Percentiles rank a stretch among this genome's conserved stretches.
These are phyloP conservation scores for Xylaria longipes DNA, from an alignment of 495 filamentous ascomycete genomes.

Conservation along the genomic window DNA sequence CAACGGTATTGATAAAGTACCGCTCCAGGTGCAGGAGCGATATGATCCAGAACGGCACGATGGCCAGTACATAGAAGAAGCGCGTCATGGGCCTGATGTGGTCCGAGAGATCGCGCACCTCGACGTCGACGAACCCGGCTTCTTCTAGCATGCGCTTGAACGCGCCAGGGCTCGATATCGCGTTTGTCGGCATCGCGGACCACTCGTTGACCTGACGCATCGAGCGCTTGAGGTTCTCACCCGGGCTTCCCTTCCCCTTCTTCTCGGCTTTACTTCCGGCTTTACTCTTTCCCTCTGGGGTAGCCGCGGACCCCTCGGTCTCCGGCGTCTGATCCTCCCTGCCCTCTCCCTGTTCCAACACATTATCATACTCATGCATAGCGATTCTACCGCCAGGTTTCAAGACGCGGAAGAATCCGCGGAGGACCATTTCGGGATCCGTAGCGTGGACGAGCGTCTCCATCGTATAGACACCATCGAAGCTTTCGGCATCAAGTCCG, in stretches of 20 bases:
- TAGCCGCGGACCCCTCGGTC: background rate
- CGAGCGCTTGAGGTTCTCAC: background rate
- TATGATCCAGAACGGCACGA: conserved; percentile 22
- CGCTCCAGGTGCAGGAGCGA: conserved; percentile 16
- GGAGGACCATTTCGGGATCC: conserved; percentile 6
- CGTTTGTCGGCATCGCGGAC: conserved; percentile 24
- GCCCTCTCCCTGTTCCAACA: background rate
- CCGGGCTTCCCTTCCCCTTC: background rate
- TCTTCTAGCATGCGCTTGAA: conserved; percentile 33
- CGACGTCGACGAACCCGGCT: conserved; percentile 40
- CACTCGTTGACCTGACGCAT: conserved; percentile 18
- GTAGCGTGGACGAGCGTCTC: conserved; percentile 27
- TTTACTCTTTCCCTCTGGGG: background rate
- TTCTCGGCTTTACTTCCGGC: background rate
- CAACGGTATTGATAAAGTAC: conserved; percentile 42
- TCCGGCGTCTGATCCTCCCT: background rate
- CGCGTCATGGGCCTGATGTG: conserved; percentile 26
- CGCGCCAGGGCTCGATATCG: conserved; percentile 19
- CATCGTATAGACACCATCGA: conserved; percentile 23
- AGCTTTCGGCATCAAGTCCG: background rate
- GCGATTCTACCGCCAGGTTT: conserved; percentile 18
- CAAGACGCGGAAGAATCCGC: conserved; percentile 15
- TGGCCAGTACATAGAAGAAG: conserved; percentile 18
- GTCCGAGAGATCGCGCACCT: conserved; percentile 24
- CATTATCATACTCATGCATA: conserved; percentile 24